phyloP scores from a whole-genome alignment of 2,329 filamentous ascomycete genomes.

The Paraphaeosphaeria sporulosa region DNA sequence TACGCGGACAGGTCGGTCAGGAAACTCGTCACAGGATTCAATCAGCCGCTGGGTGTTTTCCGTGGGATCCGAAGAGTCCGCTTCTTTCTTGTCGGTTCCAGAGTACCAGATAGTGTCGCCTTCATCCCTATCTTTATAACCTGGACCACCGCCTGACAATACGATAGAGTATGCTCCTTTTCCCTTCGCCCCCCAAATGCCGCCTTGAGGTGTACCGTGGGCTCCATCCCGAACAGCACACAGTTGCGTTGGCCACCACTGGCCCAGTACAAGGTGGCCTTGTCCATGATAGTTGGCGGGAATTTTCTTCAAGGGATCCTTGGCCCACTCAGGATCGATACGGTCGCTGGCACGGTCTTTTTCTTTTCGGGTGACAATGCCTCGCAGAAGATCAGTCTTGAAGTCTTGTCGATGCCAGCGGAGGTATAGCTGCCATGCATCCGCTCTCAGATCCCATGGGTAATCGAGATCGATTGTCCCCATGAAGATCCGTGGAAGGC shows the following conservation, averaged over 20 bases:
- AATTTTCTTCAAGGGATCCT: conserved; percentile 11
- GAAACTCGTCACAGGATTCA: conserved; percentile 42
- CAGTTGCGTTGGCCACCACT: conserved; percentile 65
- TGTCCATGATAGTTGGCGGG: conserved; percentile 49
- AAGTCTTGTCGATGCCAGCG: conserved; percentile 55
- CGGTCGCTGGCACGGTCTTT: conserved; percentile 36
- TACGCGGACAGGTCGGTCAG: conserved; percentile 56
- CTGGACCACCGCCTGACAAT: conserved; percentile 51
- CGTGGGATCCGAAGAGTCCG: conserved; percentile 28
- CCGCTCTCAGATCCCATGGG: conserved; percentile 57
- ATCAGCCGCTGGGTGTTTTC: conserved; percentile 55
- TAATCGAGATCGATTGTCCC: conserved; percentile 31
- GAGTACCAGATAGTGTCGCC: conserved; percentile 61
- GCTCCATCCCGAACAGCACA: conserved; percentile 61
- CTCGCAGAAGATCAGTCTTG: conserved; percentile 55
- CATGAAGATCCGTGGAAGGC: conserved; percentile 54
- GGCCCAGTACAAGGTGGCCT: conserved; percentile 53
- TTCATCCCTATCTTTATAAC: conserved; percentile 60
- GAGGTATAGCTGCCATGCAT: conserved; percentile 56
- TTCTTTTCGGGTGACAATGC: conserved; percentile 41
- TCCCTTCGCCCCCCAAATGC: conserved; percentile 57
- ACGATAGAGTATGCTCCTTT: conserved; percentile 64
- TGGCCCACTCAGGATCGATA: conserved; percentile 33
- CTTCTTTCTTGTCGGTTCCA: conserved; percentile 55
- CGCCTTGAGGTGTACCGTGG: conserved; percentile 57